Evolutionary conservation across 2,329 filamentous ascomycete genomes (phyloP), one percentile per base, ranked within the genome.

Genomic region (Cercospora berteroae): DNA sequence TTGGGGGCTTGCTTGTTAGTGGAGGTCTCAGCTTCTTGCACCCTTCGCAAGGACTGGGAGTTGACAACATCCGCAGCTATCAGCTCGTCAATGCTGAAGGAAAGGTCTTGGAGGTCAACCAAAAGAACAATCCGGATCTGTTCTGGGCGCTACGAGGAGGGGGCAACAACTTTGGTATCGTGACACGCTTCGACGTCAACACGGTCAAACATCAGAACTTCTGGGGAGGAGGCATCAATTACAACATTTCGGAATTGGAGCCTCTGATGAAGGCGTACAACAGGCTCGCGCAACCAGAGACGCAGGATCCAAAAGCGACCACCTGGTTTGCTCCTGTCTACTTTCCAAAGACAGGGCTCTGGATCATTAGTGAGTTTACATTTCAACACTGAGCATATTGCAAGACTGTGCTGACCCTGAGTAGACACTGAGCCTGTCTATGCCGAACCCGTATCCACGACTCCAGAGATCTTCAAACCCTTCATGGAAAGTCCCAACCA

Each of bases 1-100:
- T 75, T 12, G 74, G 73, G 3, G 76, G 76, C 16, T 59, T 77
- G 8, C 70, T 66, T 5, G 65, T 75, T 2, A 75, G 76, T 9
- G 76, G 77, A 16, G 76, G 76, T 9, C 71, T 76, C 33, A 73
- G 70, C 7, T 78, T 75, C 68, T 75, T 75, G 55, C 71, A 73
- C 0, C 66, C 68, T 4, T 50, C 39, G 60, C 8, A 71, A 71
- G 77, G 76, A 16, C 76, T 72, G 64, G 74, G 70, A 8, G 74
- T 74, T 50, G 76, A 78, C 63, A 74, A 71, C 31, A 72, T 78
- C 8, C 56, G 67, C 18, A 73, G 73, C 39, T 77, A 69, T 56
- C 71, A 77, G 63, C 64, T 76, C 13, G 74, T 77, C 12, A 70
- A 71, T 5, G 70, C 74, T 16, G 55, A 68, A 29, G 73, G 72